Evolutionary conservation across 495 filamentous ascomycete genomes (phyloP), one percentile per base, ranked within the genome.

Genomic region (Choiromyces venosus): DNA sequence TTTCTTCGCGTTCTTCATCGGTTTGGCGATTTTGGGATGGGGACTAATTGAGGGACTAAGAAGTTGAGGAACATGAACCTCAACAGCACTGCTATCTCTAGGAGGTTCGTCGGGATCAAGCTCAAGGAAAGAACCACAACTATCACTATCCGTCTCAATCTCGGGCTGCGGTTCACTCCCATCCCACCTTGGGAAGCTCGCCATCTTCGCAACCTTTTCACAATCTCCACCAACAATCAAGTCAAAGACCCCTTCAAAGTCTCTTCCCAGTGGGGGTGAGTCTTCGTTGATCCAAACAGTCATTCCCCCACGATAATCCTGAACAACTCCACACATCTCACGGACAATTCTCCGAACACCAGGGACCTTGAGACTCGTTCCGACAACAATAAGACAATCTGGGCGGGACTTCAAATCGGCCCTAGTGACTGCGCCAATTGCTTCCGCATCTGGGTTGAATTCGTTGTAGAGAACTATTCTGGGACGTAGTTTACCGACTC

Each of bases 381-480:
- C 95, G 21, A 96, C 96, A 37, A 99, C 96, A 71, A 99, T 89
- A 36, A 99, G 85, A 9, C 93, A 93, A 78, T 97, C 96, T 0
- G 95, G 95, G 44, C 93, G 87, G 39, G 89, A 88, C 68, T 91
- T 89, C 35, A 98, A 83, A 81, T 99, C 95, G 3, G 92, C 88
- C 66, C 87, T 89, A 73, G 94, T 91, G 18, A 96, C 92, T 10
- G 92, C 90, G 19, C 95, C 94, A 80, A 99, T 99, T 29, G 95
- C 94, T 74, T 97, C 94, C 66, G 94, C 92, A 74, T 99, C 95
- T 0, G 95, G 94, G 80, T 97, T 96, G 81, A 92, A 90, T 82
- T 99, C 95, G 82, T 99, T 97, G 84, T 99, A 99, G 36, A 99
- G 86, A 2, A 97, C 94, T 83, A 99, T 97, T 35, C 95, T 89